Evolutionary conservation across 768 basidiomycete species (phyloP).

Genomic region (Mycena indigotica): DNA sequence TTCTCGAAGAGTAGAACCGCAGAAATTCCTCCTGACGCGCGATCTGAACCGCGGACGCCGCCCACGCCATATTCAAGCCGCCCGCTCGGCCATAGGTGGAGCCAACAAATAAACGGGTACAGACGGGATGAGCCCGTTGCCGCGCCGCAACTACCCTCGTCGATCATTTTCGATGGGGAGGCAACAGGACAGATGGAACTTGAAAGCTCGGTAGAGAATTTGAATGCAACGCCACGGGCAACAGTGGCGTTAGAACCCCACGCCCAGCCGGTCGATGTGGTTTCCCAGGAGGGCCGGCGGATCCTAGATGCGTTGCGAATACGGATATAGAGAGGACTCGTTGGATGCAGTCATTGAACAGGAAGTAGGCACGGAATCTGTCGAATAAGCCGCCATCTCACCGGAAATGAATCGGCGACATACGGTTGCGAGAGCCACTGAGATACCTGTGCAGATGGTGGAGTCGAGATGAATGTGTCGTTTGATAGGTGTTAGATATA

Average conservation of each 20-base stretch:
- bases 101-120: neutral
- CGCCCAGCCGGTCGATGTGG: neutral
- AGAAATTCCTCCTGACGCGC: conserved; percentile 1
- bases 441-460: no score
- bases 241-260: no score
- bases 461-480: no score
- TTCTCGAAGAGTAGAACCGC: conserved; percentile 52
- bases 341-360: no score
- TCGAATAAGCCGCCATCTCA: no score
- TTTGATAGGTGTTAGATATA: no score
- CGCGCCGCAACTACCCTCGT: neutral
- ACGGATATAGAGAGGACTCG: conserved; percentile 5
- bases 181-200: neutral
- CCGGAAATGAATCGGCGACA: no score
- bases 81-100: neutral
- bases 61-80: neutral
- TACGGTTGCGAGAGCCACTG: no score
- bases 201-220: neutral
- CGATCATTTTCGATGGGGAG: no score
- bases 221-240: neutral
- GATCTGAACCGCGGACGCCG: neutral
- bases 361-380: no score
- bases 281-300: conserved; percentile 16
- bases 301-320: conserved; percentile 16
- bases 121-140: neutral